These are phyloP conservation scores for Barbatosphaeria neglecta DNA, from an alignment of 495 filamentous ascomycete genomes.

Conservation along the genomic window DNA sequence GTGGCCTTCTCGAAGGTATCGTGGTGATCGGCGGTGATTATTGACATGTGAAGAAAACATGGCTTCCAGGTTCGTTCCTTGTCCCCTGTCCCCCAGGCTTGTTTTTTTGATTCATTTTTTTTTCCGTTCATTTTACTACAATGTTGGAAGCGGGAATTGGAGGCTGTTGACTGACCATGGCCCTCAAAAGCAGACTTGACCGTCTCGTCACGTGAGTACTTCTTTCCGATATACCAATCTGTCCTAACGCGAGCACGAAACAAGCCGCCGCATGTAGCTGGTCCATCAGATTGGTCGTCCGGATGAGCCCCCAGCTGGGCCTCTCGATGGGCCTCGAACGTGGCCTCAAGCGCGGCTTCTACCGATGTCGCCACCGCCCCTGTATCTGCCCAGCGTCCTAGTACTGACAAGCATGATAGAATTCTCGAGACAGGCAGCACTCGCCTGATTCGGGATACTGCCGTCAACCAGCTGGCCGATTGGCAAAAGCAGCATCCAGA, in stretches of 20 bases:
- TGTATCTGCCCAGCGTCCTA: constrained; percentile 1
- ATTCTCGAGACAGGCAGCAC: constrained; percentile 95
- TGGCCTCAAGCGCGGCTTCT: constrained; percentile 4
- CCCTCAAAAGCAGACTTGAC: constrained; percentile 72
- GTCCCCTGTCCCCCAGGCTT: too few species aligned
- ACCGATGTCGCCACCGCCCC: neutral
- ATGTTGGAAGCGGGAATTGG: too few species aligned
- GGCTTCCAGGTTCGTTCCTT: too few species aligned
- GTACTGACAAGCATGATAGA: constrained; percentile 36
- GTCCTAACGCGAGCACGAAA: too few species aligned
- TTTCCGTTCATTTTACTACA: too few species aligned
- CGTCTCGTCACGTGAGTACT: constrained; percentile 82
- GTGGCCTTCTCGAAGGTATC: too few species aligned
- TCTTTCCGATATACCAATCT: constrained; percentile 2
- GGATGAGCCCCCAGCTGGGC: neutral
- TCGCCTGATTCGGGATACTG: constrained; percentile 85
- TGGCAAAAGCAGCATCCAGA: constrained; percentile 96
- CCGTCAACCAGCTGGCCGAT: constrained; percentile 90
- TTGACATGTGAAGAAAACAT: too few species aligned
- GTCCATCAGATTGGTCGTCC: too few species aligned
- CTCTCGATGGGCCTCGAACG: neutral
- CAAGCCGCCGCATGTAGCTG: too few species aligned
- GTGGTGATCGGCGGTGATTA: too few species aligned
- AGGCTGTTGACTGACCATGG: too few species aligned
- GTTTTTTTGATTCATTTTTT: too few species aligned